These are phyloP conservation scores for Parietaria judaica DNA, from an alignment of 306 rosid species.

Conservation along the genomic window DNA sequence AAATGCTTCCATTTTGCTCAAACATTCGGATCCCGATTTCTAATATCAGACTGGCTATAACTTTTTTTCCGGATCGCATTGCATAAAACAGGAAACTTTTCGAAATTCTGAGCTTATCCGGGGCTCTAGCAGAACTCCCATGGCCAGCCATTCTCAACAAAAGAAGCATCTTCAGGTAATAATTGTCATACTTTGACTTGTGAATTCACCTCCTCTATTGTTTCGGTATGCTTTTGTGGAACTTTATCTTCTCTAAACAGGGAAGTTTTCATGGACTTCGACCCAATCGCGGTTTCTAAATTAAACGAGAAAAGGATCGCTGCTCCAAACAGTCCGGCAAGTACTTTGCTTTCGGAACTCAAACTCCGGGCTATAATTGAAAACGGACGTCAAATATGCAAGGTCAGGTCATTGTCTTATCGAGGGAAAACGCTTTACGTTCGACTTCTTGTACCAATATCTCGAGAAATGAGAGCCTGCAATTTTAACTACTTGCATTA, in stretches of 20 bases:
- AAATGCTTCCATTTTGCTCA: conserved; percentile 8
- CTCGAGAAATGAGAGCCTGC: too few species aligned
- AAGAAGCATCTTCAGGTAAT: conserved; percentile 61
- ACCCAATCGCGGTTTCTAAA: conserved; percentile 50
- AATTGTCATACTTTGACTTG: conserved; percentile 4
- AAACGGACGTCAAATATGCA: conserved; percentile 63
- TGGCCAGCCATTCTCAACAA: conserved; percentile 64
- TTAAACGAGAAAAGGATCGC: conserved; percentile 55
- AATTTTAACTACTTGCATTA: not conserved
- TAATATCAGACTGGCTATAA: not conserved
- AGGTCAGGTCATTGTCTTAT: conserved; percentile 32
- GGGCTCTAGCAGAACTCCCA: conserved; percentile 69
- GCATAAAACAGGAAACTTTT: conserved; percentile 43
- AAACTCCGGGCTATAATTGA: conserved; percentile 64
- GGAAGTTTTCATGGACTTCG: conserved; percentile 60
- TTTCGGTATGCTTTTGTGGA: not conserved
- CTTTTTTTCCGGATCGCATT: not conserved
- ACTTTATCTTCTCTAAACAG: conserved; percentile 28
- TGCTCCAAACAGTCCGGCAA: conserved; percentile 51
- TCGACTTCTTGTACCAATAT: not conserved
- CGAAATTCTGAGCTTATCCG: conserved; percentile 69
- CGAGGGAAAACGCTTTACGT: not conserved
- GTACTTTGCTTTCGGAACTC: conserved; percentile 55
- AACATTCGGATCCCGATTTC: not conserved
- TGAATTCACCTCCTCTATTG: not conserved